Conservation (phyloP, 139 green algal genomes). For the Microglena sp. region DNA sequence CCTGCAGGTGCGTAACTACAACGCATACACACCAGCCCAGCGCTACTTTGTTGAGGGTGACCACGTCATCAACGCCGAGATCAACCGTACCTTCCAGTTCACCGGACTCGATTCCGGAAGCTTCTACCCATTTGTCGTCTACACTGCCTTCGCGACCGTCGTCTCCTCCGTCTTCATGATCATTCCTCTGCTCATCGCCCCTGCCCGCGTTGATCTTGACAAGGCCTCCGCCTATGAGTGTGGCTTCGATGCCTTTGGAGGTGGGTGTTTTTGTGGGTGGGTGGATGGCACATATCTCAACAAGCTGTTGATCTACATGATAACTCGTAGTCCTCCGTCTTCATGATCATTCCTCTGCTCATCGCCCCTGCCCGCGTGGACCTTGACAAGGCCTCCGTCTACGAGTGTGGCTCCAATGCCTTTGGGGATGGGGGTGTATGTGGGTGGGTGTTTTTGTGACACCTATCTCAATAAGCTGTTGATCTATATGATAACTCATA, state of each 20-base stretch:
- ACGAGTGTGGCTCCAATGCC: constrained; percentile 32
- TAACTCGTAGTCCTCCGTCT: neutral
- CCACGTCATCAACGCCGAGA: constrained; percentile 26
- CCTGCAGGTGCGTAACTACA: constrained; percentile 12
- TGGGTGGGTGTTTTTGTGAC: too few relatives aligned
- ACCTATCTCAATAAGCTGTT: too few relatives aligned
- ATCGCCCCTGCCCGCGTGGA: constrained; percentile 15
- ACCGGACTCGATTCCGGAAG: constrained; percentile 20
- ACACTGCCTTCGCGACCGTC: constrained; percentile 24
- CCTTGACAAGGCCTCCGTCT: constrained; percentile 26
- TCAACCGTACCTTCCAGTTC: constrained; percentile 35
- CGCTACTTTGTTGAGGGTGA: constrained; percentile 43
- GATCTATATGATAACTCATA: too few relatives aligned
- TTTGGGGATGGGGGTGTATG: constrained; percentile 25
- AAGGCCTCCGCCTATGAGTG: constrained; percentile 36
- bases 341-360: neutral
- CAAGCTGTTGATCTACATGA: too few relatives aligned
- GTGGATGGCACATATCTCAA: neutral
- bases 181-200: constrained; percentile 21
- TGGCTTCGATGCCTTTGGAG: constrained; percentile 37
- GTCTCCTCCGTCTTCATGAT: constrained; percentile 28
- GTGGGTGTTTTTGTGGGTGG: constrained; percentile 4
- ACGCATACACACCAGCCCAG: constrained; percentile 23
- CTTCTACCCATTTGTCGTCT: constrained; percentile 32
- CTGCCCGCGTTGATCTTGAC: constrained; percentile 30